Conservation (phyloP, 495 filamentous ascomycete genomes). For the Penicillium goetzii region DNA sequence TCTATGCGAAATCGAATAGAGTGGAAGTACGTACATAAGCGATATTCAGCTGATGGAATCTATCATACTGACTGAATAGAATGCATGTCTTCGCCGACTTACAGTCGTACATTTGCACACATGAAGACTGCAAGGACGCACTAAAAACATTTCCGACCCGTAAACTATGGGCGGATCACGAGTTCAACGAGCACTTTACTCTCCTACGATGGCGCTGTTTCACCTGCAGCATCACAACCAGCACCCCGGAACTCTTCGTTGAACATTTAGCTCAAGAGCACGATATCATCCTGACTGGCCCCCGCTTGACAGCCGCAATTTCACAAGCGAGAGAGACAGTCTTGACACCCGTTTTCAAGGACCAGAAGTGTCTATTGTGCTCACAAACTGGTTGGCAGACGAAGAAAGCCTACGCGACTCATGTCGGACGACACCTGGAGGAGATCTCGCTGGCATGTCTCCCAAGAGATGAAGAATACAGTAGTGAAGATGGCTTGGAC, state of each 20-base stretch:
- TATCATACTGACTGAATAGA: neutral
- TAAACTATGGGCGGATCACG: neutral
- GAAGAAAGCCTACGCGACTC: neutral
- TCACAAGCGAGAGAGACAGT: neutral
- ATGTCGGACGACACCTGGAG: neutral
- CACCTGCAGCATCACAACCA: neutral
- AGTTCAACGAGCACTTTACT: neutral
- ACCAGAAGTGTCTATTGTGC: neutral
- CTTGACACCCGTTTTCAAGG: neutral
- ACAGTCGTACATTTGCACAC: neutral
- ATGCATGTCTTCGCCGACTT: neutral
- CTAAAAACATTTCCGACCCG: neutral
- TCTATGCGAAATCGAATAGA: neutral
- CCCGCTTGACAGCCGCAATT: neutral
- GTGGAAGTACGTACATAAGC: neutral
- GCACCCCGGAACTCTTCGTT: neutral
- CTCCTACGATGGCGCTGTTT: neutral
- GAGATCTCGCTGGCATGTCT: conserved; percentile 2
- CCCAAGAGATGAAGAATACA: neutral
- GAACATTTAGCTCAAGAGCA: neutral
- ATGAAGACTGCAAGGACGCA: neutral
- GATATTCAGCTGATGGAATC: neutral
- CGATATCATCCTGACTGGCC: neutral
- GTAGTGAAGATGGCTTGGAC: neutral
- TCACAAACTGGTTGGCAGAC: neutral